These are phyloP conservation scores for Cryphonectria japonica DNA, from an alignment of 2,329 filamentous ascomycete genomes.

Conservation along the genomic window DNA sequence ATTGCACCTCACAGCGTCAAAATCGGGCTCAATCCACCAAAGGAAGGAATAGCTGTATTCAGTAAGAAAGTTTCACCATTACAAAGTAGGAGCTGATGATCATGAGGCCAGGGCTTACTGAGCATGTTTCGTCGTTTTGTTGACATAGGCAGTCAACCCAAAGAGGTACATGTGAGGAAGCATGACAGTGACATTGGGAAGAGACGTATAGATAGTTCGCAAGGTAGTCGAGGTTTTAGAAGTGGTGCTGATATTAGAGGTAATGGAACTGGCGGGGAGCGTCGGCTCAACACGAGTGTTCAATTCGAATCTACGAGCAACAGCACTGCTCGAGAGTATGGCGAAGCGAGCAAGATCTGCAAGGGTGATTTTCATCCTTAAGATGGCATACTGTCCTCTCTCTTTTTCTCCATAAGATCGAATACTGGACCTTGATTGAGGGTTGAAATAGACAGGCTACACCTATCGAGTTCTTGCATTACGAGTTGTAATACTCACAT, in stretches of 20 bases:
- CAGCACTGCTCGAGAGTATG: not conserved
- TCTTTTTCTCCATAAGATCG: not conserved
- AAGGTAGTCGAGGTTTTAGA: not conserved
- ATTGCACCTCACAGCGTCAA: conserved; percentile 2
- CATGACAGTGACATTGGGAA: conserved; percentile 8
- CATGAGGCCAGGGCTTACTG: not conserved
- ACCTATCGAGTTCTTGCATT: not conserved
- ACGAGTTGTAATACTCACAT: not conserved
- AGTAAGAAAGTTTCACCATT: not conserved
- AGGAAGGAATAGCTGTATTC: conserved; percentile 14
- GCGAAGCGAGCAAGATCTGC: not conserved
- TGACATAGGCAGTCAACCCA: conserved; percentile 9
- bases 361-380: not conserved
- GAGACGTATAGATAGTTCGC: conserved; percentile 6
- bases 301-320: not conserved
- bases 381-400: not conserved
- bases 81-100: not conserved
- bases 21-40: conserved; percentile 14
- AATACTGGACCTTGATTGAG: not conserved
- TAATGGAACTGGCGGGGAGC: not conserved
- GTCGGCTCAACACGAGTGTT: not conserved
- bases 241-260: not conserved
- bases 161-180: conserved; percentile 5
- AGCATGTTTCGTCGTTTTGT: not conserved
- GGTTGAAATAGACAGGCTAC: not conserved